Evolutionary conservation across 768 basidiomycete genomes (phyloP), one percentile per base, ranked within the genome.

Genomic region (Lanmaoa pseudosensibilis): DNA sequence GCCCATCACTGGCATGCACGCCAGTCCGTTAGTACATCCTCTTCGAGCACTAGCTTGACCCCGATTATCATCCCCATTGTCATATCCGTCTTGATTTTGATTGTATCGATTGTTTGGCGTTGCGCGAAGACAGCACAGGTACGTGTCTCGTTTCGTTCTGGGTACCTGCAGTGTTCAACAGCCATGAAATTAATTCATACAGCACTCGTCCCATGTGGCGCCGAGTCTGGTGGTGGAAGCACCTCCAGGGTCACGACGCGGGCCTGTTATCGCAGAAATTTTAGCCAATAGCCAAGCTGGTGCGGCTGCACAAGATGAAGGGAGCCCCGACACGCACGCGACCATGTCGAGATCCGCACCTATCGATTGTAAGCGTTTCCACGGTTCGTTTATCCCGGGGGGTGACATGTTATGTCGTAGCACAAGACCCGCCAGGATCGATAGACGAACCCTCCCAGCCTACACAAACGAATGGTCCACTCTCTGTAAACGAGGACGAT

Each of bases 11-110:
- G 8, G 32, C 12, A 16, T 13, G 38, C 19, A 19, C 30, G 19
- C 8, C 23, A n/a, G 25, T 13, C 36, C 6, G 3, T 38, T 18
- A 13, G 23, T 18, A 0, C 5, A 12, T 4, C 32, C 19, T 16
- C 27, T 13, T 18, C 9, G 19, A 2, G 0, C 9, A 9, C 0
- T 1, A 3, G 2, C 33, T 11, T 11, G 9, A 0, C 21, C 15
- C 10, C 8, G 9, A 21, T 47, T 16, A 1, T 23, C 16, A 7
- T 36, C 1, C 0, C 21, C 4, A 2, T 48, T 8, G 4, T 16
- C 16, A 0, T 34, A n/a, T n/a, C n/a, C 9, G 3, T 25, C 23
- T 0, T 18, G 1, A 0, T 10, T 3, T 1, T 34, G 32, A 13
- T 46, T 12, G 3, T 0, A 15, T 5, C 0, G 7, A 0, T 34